Base-by-base conservation (phyloP, 805 yeast species). In the Starmerella stigmatis region DNA sequence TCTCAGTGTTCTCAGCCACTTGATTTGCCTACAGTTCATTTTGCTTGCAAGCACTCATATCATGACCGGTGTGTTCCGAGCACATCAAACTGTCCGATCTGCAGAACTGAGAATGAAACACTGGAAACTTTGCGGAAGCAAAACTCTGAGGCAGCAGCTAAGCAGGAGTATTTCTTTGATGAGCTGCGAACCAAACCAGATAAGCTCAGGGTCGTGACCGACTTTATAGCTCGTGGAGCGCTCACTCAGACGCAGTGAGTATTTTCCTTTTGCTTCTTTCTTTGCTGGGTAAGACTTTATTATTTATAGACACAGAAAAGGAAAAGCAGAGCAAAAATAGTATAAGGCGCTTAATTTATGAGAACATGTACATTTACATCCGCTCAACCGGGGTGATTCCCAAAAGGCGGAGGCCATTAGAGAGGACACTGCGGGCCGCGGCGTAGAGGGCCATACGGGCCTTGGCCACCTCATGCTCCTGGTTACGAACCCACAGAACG, bases 331-430 rank as follows among this genome's bases (percentile, higher is more conserved):
- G 8, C 10, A 15, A 34, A n/a, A n/a, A n/a, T n/a, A n/a, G n/a
- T n/a, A n/a, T n/a, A n/a, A n/a, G n/a, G n/a, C n/a, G n/a, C n/a
- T n/a, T n/a, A n/a, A n/a, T n/a, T n/a, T n/a, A n/a, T n/a, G n/a
- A n/a, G n/a, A n/a, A 27, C 32, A n/a, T 5, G 35, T n/a, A 16
- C 20, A n/a, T n/a, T 67, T 72, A 89, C 97, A 89, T 89, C 76
- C 97, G 81, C 59, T 89, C 95, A 51, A 92, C 97, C n/a, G 99
- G 97, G 36, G 96, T 86, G 62, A 92, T 73, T 46, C 96, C 96
- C 60, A 92, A 70, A 60, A 92, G 69, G 37, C 70, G 70, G 86
- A 92, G 79, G 70, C 96, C 99, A 60, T 86, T 88, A 67, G 71
- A 71, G 56, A 92, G 71, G 11, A 86, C 94, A 68, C 82, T 94